A percentile compares a stretch with the other conserved stretches of the same genome.
phyloP scores from a whole-genome alignment of 1,284 basidiomycete genomes.

The Schizophyllum commune region DNA sequence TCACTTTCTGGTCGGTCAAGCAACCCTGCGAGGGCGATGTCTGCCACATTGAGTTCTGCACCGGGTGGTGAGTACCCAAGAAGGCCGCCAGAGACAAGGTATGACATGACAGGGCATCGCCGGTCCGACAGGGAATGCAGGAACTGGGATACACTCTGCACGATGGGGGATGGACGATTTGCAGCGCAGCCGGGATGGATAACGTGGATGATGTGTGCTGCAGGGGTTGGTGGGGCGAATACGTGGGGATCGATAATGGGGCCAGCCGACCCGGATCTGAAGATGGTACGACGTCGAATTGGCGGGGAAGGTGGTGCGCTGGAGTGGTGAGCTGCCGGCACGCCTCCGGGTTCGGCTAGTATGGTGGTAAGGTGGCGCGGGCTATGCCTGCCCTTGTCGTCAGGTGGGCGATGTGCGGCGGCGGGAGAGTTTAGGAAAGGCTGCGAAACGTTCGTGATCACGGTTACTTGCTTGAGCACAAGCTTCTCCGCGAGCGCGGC shows the following conservation, averaged over 20 bases:
- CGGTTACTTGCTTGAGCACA: neutral
- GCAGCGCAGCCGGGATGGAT: neutral
- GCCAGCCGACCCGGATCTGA: neutral
- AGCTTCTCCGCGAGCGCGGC: neutral
- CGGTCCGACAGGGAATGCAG: neutral
- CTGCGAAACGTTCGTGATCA: neutral
- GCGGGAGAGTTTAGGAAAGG: neutral
- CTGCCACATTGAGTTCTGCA: neutral
- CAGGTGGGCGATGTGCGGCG: neutral
- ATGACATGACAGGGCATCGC: neutral
- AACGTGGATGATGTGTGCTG: neutral
- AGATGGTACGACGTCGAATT: neutral
- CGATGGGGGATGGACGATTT: neutral
- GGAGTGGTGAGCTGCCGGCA: neutral
- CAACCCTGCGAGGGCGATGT: neutral
- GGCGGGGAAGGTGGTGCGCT: neutral
- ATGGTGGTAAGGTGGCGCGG: neutral
- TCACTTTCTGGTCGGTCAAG: neutral
- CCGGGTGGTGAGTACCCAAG: neutral
- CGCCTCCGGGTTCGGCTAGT: neutral
- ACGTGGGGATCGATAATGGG: neutral
- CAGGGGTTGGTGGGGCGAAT: neutral
- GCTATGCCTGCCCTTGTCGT: neutral
- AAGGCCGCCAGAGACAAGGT: neutral
- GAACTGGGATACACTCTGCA: neutral